Evolutionary conservation across 2,329 filamentous ascomycete species (phyloP).

Genomic region (Aspergillus fischeri): DNA sequence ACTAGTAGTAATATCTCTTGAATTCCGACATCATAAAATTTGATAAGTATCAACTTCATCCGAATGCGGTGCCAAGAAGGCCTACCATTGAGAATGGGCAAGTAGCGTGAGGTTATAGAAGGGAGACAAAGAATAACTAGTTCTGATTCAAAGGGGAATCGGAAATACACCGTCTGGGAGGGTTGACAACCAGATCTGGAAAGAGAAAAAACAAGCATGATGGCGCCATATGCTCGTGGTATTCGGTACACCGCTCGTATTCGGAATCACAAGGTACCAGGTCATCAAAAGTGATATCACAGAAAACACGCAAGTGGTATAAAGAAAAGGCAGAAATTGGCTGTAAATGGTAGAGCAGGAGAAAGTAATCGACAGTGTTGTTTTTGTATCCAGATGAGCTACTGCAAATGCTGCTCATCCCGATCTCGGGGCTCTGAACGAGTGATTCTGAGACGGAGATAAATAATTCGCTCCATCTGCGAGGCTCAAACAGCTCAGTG

Average conservation of each 20-base stretch:
- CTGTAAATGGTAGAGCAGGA: background rate
- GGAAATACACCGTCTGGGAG: background rate
- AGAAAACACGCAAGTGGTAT: slow-evolving; percentile 18
- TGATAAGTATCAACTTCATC: background rate
- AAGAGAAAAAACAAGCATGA: background rate
- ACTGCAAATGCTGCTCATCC: background rate
- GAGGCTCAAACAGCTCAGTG: background rate
- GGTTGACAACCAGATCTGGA: background rate
- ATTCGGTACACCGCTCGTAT: background rate
- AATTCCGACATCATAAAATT: background rate
- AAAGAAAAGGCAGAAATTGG: slow-evolving; percentile 13
- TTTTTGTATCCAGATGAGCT: background rate
- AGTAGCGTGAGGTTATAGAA: background rate
- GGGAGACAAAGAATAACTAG: background rate
- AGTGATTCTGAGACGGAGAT: background rate
- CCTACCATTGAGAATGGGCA: background rate
- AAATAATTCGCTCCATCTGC: background rate
- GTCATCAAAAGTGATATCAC: slow-evolving; percentile 12
- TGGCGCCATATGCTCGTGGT: background rate
- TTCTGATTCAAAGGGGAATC: slow-evolving; percentile 5
- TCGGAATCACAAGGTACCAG: background rate
- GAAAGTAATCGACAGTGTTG: background rate
- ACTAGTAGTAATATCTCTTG: background rate
- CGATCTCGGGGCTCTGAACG: background rate
- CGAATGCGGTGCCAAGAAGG: background rate